Evolutionary conservation across 768 basidiomycete genomes (phyloP).

Genomic region (Phanerochaete sordida): DNA sequence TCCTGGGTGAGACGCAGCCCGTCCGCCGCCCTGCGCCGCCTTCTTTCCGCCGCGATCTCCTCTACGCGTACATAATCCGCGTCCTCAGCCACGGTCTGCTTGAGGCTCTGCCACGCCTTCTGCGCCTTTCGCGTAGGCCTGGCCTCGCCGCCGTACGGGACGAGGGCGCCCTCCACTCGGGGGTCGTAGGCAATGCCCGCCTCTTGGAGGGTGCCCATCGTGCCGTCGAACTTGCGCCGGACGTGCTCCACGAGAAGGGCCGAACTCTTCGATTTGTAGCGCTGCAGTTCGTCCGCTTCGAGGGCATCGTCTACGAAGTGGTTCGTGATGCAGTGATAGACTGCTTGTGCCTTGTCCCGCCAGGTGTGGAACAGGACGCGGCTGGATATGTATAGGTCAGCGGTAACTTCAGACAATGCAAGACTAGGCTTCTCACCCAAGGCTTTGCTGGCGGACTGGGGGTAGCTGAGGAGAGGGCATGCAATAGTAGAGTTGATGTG

Average conservation of each 20-base stretch:
- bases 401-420: background rate
- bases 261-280: background rate
- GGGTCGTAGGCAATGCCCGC: background rate
- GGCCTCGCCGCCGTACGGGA: background rate
- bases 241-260: background rate
- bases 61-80: background rate
- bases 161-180: background rate
- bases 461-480: background rate
- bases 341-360: background rate
- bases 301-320: background rate
- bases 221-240: background rate
- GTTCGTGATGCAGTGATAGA: background rate
- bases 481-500: background rate
- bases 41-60: background rate
- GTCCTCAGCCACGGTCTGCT: background rate
- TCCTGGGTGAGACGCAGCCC: background rate
- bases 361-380: background rate
- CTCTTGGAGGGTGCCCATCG: background rate
- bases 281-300: background rate
- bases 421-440: background rate
- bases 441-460: background rate
- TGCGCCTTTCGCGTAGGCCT: background rate
- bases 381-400: background rate
- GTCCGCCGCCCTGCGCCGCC: background rate
- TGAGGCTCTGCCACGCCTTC: background rate